phyloP scores from a whole-genome alignment of 225 moss, liverwort and hornwort genomes.

The Marchantia paleacea region DNA sequence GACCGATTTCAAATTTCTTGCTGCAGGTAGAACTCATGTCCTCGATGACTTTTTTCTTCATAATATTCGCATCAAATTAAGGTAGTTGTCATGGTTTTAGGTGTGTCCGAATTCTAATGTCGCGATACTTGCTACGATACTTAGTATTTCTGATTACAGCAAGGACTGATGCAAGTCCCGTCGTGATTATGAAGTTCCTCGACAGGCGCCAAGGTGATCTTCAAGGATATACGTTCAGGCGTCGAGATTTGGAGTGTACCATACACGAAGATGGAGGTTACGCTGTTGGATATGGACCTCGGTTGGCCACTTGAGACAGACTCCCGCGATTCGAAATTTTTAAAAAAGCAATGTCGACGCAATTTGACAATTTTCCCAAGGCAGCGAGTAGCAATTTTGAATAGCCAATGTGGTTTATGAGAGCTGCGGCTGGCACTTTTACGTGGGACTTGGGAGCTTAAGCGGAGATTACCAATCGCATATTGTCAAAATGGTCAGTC shows the following conservation, averaged over 20 bases:
- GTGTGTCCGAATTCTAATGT: neutral
- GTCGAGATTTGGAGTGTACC: slow-evolving; percentile 13
- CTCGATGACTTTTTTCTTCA: too few species aligned
- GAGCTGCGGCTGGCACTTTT: slow-evolving; percentile 6
- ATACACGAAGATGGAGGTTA: slow-evolving; percentile 5
- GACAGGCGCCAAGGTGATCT: slow-evolving; percentile 13
- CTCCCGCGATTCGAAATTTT: neutral
- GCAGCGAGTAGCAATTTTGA: slow-evolving; percentile 5
- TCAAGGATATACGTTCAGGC: neutral
- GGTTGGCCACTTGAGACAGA: neutral
- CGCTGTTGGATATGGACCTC: slow-evolving; percentile 7
- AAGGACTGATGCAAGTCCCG: slow-evolving; percentile 15
- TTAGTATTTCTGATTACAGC: slow-evolving; percentile 12
- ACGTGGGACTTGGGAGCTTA: slow-evolving; percentile 20
- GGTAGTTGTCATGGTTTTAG: slow-evolving; percentile 18
- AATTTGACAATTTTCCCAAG: slow-evolving; percentile 6
- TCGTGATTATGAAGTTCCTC: slow-evolving; percentile 10
- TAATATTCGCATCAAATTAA: slow-evolving; percentile 9
- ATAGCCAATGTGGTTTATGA: slow-evolving; percentile 18
- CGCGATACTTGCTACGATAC: neutral
- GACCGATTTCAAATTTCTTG: slow-evolving; percentile 14
- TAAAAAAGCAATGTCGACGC: slow-evolving; percentile 4
- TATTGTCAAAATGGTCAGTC: slow-evolving; percentile 24
- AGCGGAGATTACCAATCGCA: neutral
- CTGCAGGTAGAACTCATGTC: slow-evolving; percentile 8